Evolutionary conservation across 805 yeast genomes (phyloP), one percentile per base, ranked within the genome.

Genomic region (Huiozyma naganishii): DNA sequence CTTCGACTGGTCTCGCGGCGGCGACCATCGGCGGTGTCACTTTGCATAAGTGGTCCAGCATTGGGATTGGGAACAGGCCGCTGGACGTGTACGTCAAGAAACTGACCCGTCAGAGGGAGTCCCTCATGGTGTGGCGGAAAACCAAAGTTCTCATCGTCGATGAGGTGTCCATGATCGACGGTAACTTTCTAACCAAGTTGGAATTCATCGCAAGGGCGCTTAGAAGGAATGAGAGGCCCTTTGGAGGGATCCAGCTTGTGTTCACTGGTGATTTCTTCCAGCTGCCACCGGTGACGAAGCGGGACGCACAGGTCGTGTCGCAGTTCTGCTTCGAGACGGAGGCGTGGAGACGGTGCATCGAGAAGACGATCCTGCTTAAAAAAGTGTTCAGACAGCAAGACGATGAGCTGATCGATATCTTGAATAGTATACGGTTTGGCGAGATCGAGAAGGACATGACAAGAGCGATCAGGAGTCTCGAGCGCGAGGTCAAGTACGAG

Each of bases 1-100:
- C 94, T 0, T 83, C 92, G 0, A 84, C 95, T 1, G 95, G 95
- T 0, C 62, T 84, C 27, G 94, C 94, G 0, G 89, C 92, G 4
- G 79, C 84, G 52, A 83, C 83, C 56, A 76, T 84, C 47, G 88
- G 89, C 3, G 95, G 95, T 29, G 73, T 73, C 13, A 84, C 95
- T 0, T 58, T 84, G 3, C 89, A 84, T 57, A 72, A 83, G 54
- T 87, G 80, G 66, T 78, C 86, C 6, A 83, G 76, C 62, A 74
- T 88, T 0, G 90, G 92, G 2, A 77, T 84, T 37, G 95, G 94
- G 2, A 65, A 64, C 38, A 85, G 73, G 6, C 52, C 69, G 2
- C 72, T 65, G 0, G 66, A 65, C 0, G 61, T 62, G 11, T 59
- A 86, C 37, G 67, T 50, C 11, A 51, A 44, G 23, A 48, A 42